Conservation (phyloP, 495 filamentous ascomycete genomes). For the Lasiosphaeriaceae sp. region DNA sequence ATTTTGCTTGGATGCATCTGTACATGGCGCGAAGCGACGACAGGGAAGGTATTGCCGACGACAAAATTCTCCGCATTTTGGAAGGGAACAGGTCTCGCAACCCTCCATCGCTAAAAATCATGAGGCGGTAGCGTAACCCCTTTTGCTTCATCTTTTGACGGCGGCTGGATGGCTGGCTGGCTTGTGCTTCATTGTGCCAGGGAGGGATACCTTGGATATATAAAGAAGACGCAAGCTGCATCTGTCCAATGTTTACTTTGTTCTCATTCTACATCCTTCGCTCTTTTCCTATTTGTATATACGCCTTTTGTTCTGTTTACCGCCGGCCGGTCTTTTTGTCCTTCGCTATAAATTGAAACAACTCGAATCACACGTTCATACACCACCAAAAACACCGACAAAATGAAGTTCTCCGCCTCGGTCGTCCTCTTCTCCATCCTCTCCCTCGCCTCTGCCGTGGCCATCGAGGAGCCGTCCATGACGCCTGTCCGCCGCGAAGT, state of each 20-base stretch:
- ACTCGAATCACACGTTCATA: background rate
- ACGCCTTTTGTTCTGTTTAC: background rate
- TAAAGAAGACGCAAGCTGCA: background rate
- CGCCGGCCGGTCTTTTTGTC: constrained; percentile 6
- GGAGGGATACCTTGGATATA: background rate
- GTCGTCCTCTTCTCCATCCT: constrained; percentile 11
- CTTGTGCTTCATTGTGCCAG: background rate
- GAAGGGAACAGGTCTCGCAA: too few relatives aligned
- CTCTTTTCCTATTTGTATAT: background rate
- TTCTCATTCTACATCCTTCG: background rate
- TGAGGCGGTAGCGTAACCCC: background rate
- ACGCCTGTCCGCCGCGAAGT: constrained; percentile 11
- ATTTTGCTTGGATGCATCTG: too few relatives aligned
- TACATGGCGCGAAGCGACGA: too few relatives aligned
- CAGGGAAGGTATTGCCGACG: too few relatives aligned
- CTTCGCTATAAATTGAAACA: too few relatives aligned
- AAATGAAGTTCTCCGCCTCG: constrained; percentile 18
- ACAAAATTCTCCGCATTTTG: too few relatives aligned
- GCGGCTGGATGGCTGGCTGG: too few relatives aligned
- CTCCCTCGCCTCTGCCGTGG: constrained; percentile 8
- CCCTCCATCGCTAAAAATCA: too few relatives aligned
- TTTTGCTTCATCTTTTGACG: background rate
- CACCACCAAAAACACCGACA: constrained; percentile 1
- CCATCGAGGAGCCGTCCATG: constrained; percentile 13
- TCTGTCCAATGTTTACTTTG: background rate